A percentile compares a stretch with the other conserved stretches of the same genome.
Evolutionary conservation across 352 stramenopile species (phyloP).

Genomic region (Globisporangium cystogenes): DNA sequence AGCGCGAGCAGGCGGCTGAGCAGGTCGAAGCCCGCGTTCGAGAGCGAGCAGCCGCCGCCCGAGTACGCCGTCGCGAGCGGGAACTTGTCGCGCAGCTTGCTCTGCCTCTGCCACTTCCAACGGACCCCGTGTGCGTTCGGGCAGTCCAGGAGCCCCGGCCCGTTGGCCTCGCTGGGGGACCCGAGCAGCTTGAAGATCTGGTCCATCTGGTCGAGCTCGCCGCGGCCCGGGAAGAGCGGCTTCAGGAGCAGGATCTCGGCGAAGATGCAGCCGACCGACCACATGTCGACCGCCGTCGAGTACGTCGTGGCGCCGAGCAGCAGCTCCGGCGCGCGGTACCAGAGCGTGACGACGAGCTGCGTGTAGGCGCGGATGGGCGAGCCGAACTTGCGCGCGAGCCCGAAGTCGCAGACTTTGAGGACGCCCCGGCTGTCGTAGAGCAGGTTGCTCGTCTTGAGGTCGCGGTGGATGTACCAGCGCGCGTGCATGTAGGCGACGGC

Average conservation of each 20-base stretch:
- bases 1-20: slow-evolving; percentile 57
- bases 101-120: slow-evolving; percentile 72
- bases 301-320: slow-evolving; percentile 91
- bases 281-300: slow-evolving; percentile 95
- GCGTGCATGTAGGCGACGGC: slow-evolving; percentile 91
- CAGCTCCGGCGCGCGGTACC: slow-evolving; percentile 93
- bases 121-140: slow-evolving; percentile 55
- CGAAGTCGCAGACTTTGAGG: slow-evolving; percentile 87
- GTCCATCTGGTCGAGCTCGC: slow-evolving; percentile 95
- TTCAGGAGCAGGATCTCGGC: slow-evolving; percentile 94
- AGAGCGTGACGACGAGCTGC: slow-evolving; percentile 92
- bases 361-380: slow-evolving; percentile 80
- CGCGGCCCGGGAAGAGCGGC: slow-evolving; percentile 89
- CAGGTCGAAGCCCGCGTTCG: slow-evolving; percentile 72
- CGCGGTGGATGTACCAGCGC: slow-evolving; percentile 92
- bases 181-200: slow-evolving; percentile 95
- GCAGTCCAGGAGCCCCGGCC: slow-evolving; percentile 66
- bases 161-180: slow-evolving; percentile 85
- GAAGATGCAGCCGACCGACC: slow-evolving; percentile 96
- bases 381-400: slow-evolving; percentile 76
- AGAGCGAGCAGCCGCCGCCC: slow-evolving; percentile 46
- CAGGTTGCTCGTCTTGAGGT: slow-evolving; percentile 98
- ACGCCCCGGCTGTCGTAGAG: slow-evolving; percentile 87
- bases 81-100: slow-evolving; percentile 73
- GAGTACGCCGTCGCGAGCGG: slow-evolving; percentile 48